Percentiles rank a stretch among this genome's conserved stretches.
phyloP scores from a whole-genome alignment of 805 yeast species.

The Torulaspora maleeae region DNA sequence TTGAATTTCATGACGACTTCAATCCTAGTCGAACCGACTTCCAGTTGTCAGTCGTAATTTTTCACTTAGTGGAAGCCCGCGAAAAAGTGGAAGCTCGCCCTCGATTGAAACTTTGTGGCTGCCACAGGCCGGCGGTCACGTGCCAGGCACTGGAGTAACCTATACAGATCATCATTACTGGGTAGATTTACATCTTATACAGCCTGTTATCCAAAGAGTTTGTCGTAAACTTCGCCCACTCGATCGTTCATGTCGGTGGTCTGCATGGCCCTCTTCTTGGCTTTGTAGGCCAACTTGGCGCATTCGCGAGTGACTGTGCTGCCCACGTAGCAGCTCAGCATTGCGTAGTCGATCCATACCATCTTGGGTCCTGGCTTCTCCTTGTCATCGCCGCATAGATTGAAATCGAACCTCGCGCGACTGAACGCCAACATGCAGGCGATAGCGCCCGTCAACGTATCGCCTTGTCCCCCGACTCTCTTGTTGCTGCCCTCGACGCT shows the following conservation, averaged over 20 bases:
- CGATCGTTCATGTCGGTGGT: constrained; percentile 73
- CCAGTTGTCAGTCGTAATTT: not conserved
- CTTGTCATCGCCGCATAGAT: constrained; percentile 50
- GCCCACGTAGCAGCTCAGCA: constrained; percentile 70
- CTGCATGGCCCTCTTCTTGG: constrained; percentile 73
- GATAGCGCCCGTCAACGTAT: constrained; percentile 80
- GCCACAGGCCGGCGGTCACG: no score
- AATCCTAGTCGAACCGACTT: not conserved
- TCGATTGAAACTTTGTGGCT: not conserved
- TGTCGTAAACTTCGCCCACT: constrained; percentile 60
- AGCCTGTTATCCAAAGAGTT: constrained; percentile 33
- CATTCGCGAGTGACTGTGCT: constrained; percentile 62
- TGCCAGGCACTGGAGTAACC: no score
- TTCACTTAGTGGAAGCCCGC: constrained; percentile 6
- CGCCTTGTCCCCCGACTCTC: constrained; percentile 97
- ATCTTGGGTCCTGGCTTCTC: constrained; percentile 30
- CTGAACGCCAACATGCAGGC: constrained; percentile 83
- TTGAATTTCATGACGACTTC: not conserved
- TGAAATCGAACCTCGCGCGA: constrained; percentile 51
- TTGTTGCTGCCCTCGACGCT: constrained; percentile 60
- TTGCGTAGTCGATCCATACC: constrained; percentile 32
- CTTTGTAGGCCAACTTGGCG: constrained; percentile 56
- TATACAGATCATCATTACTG: not conserved
- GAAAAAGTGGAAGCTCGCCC: constrained; percentile 1
- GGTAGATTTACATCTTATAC: not conserved